phyloP scores from a whole-genome alignment of 805 yeast species.

The Candida pseudofarinosa region DNA sequence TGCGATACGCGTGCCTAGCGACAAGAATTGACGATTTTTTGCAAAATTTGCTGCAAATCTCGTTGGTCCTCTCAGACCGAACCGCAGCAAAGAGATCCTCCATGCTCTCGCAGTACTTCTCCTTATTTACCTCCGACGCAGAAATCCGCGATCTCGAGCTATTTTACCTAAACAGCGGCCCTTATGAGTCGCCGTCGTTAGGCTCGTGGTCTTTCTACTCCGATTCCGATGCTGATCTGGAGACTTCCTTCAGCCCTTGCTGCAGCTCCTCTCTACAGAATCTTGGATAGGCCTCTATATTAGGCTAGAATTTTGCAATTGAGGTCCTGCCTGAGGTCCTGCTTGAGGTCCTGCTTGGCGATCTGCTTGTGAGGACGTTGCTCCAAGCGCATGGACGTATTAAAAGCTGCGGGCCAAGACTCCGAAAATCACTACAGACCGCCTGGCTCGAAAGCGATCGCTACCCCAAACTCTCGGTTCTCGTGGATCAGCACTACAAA shows the following conservation, averaged over 20 bases:
- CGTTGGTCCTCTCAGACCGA: not conserved
- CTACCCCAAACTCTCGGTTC: too few relatives aligned
- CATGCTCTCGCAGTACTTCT: not conserved
- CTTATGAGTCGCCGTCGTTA: not conserved
- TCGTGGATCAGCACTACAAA: too few relatives aligned
- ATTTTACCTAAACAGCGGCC: not conserved
- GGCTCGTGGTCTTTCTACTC: not conserved
- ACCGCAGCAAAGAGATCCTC: not conserved
- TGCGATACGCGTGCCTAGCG: not conserved
- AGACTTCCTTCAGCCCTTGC: not conserved
- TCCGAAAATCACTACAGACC: too few relatives aligned
- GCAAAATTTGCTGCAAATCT: not conserved
- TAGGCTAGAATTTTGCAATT: too few relatives aligned
- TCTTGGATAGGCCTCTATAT: too few relatives aligned
- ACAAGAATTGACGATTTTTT: slow-evolving; percentile 1
- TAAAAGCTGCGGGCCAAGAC: too few relatives aligned
- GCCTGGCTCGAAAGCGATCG: too few relatives aligned
- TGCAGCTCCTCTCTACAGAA: too few relatives aligned
- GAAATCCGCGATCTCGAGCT: slow-evolving; percentile 2
- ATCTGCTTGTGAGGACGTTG: too few relatives aligned
- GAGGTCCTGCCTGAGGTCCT: too few relatives aligned
- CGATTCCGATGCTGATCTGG: not conserved
- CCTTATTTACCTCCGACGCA: not conserved
- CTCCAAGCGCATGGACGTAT: too few relatives aligned
- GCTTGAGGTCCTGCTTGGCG: too few relatives aligned